Base-by-base conservation (phyloP, 345 rosid species). In the Brassica nigra region DNA sequence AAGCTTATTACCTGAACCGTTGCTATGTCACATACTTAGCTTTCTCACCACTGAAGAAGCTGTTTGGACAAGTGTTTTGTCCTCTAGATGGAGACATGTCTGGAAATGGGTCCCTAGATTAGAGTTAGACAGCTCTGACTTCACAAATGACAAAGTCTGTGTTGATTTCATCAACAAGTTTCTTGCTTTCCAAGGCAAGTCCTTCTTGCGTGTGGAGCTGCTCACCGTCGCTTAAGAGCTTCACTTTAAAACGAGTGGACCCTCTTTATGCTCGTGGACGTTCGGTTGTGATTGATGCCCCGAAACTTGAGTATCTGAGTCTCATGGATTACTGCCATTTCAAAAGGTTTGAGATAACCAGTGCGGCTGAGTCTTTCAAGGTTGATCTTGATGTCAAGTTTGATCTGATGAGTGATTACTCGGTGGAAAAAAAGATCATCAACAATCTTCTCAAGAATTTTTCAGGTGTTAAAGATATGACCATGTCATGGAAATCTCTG, bases 381-480 rank as follows among this genome's bases (percentile, higher is more conserved):
- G 57, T 52, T 52, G 57, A 52, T 52, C n/a, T 52, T n/a, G 57
- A 52, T 52, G 57, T 49, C 18, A 4, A 4, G 36, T 42, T 39
- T 61, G 28, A n/a, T 5, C 5, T 3, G 7, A 1, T 9, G 6
- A 3, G 0, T 73, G 4, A 28, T 27, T 3, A 14, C 23, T 58
- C 8, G 9, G 8, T 8, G 27, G 27, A 73, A 7, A 20, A 12
- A 23, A 7, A 23, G 29, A 2, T 62, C 9, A 11, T 73, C 36
- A 28, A 62, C 18, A 29, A 16, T 62, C 20, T 74, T 44, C 14
- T 74, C 30, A 44, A 11, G 8, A 30, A 11, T 2, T 44, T 74
- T 62, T 62, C 77, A 16, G 47, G 14, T 2, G 77, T 73, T 29
- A 6, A 61, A 74, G 49, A 63, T 47, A 16, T 74, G 62, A 74